Evolutionary conservation across 1,284 basidiomycete genomes (phyloP).

Genomic region (Leccinum proliferum): DNA sequence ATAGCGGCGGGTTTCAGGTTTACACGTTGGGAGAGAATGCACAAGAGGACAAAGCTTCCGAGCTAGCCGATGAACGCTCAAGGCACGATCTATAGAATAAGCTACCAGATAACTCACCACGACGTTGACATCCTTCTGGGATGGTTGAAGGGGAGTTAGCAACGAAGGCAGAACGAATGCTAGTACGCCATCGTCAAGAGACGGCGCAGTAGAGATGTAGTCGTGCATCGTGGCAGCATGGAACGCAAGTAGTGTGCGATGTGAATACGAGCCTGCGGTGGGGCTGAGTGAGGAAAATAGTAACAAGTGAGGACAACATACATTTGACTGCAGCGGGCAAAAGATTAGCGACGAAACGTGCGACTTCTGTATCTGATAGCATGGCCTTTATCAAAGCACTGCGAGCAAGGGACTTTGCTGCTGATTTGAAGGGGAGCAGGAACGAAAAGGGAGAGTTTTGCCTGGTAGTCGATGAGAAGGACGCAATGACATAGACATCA

Average conservation of each 20-base stretch:
- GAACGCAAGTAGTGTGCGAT: conserved; percentile 81
- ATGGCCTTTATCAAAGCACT: conserved; percentile 66
- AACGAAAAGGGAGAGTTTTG: conserved; percentile 55
- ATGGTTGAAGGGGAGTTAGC: conserved; percentile 49
- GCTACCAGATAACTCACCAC: conserved; percentile 38
- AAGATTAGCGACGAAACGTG: conserved; percentile 64
- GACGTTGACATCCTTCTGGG: conserved; percentile 38
- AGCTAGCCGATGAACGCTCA: conserved; percentile 39
- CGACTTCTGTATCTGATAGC: conserved; percentile 64
- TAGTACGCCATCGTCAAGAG: conserved; percentile 57
- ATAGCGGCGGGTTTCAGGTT: conserved; percentile 51
- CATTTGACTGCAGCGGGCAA: conserved; percentile 58
- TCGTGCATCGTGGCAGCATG: conserved; percentile 81
- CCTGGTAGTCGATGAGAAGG: conserved; percentile 26
- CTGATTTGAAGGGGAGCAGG: conserved; percentile 71
- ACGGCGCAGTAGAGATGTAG: conserved; percentile 56
- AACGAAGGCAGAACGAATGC: conserved; percentile 60
- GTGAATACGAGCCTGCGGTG: conserved; percentile 31
- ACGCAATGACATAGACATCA: too few species aligned
- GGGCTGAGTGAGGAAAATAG: conserved; percentile 5
- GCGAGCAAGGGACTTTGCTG: conserved; percentile 67
- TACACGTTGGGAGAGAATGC: conserved; percentile 60
- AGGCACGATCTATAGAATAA: neutral
- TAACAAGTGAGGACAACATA: conserved; percentile 11
- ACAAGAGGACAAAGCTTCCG: conserved; percentile 68